Conservation (phyloP, 1,284 basidiomycete species). For the Ganoderma resinaceum region DNA sequence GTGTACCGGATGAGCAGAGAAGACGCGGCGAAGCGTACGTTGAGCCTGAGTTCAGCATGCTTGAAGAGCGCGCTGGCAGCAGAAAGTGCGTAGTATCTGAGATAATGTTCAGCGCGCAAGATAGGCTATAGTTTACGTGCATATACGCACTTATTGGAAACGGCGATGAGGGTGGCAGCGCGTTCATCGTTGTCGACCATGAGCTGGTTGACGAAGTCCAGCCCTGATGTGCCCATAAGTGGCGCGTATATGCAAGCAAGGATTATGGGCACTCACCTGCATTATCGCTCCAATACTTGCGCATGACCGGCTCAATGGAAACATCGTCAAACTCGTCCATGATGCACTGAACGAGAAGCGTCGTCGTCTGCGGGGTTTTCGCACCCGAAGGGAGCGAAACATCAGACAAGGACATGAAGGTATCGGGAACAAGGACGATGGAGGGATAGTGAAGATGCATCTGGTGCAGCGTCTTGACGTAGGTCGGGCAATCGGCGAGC, state of each 20-base stretch:
- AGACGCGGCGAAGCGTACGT: slow-evolving; percentile 70
- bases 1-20: slow-evolving; percentile 85
- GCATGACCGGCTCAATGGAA: slow-evolving; percentile 69
- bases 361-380: slow-evolving; percentile 54
- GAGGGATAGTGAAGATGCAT: slow-evolving; percentile 79
- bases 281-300: slow-evolving; percentile 84
- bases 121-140: slow-evolving; percentile 18
- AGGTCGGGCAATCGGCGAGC: slow-evolving; percentile 85
- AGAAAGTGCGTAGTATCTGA: slow-evolving; percentile 87
- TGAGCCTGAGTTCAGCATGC: slow-evolving; percentile 71
- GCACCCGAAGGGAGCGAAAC: slow-evolving; percentile 50
- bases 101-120: background rate
- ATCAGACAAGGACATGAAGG: slow-evolving; percentile 66
- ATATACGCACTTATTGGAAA: slow-evolving; percentile 76
- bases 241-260: background rate
- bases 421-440: slow-evolving; percentile 81
- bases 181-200: slow-evolving; percentile 81
- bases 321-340: slow-evolving; percentile 77
- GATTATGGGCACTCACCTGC: slow-evolving; percentile 56
- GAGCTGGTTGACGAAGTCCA: slow-evolving; percentile 79
- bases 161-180: slow-evolving; percentile 75
- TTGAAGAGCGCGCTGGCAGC: slow-evolving; percentile 88
- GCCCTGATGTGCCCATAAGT: slow-evolving; percentile 53
- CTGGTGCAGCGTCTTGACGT: slow-evolving; percentile 88
- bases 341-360: slow-evolving; percentile 75